These are phyloP conservation scores for Penicillium sp. DNA, from an alignment of 2,329 filamentous ascomycete species.

Conservation along the genomic window DNA sequence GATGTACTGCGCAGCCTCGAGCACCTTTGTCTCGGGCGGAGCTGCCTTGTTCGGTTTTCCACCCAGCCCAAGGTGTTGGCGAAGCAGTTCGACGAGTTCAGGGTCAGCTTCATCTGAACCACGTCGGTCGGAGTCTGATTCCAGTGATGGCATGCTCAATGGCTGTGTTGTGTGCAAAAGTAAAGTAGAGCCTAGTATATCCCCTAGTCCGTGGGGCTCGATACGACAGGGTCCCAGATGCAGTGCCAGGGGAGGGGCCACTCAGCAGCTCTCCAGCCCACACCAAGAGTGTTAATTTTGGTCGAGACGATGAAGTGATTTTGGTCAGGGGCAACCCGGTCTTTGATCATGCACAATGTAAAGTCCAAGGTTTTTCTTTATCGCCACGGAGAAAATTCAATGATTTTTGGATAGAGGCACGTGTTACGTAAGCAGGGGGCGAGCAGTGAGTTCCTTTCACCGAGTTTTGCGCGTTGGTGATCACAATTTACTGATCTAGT, in stretches of 20 bases:
- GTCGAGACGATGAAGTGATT: neutral
- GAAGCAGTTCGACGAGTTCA: slow-evolving; percentile 81
- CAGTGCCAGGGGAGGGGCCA: slow-evolving; percentile 1
- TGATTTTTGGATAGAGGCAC: slow-evolving; percentile 8
- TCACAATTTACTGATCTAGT: neutral
- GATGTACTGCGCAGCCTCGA: slow-evolving; percentile 79
- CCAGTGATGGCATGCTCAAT: slow-evolving; percentile 18
- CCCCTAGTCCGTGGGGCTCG: slow-evolving; percentile 3
- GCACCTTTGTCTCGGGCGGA: slow-evolving; percentile 74
- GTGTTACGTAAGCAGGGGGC: slow-evolving; percentile 13
- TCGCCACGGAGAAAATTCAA: slow-evolving; percentile 22
- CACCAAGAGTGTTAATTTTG: neutral
- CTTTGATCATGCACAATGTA: neutral
- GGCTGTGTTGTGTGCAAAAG: neutral
- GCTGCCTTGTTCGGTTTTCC: slow-evolving; percentile 53
- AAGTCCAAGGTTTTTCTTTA: slow-evolving; percentile 1
- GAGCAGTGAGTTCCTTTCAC: neutral
- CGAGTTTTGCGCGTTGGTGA: neutral
- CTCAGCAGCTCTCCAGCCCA: neutral
- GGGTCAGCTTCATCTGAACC: slow-evolving; percentile 72
- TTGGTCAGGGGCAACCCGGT: neutral
- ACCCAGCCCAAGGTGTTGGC: slow-evolving; percentile 70
- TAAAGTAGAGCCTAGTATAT: slow-evolving; percentile 4
- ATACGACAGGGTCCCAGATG: slow-evolving; percentile 2
- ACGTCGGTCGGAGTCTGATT: slow-evolving; percentile 67